Evolutionary conservation across 352 stramenopile species (phyloP).

Genomic region (Peronospora farinosa): DNA sequence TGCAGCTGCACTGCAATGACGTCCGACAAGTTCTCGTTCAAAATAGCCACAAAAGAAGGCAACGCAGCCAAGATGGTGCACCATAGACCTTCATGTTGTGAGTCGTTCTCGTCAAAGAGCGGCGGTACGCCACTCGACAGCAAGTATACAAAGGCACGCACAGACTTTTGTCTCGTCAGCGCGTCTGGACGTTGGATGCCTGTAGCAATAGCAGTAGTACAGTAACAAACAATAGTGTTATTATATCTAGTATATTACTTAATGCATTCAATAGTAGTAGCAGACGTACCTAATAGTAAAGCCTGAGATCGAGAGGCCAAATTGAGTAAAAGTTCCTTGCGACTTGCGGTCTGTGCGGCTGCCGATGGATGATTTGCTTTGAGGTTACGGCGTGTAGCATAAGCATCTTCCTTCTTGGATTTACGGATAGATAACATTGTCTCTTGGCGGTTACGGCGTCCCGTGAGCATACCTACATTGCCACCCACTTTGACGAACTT

Average conservation of each 20-base stretch:
- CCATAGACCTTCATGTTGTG: slow-evolving; percentile 78
- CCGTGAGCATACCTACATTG: slow-evolving; percentile 64
- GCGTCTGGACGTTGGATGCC: slow-evolving; percentile 76
- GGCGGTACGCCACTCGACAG: slow-evolving; percentile 79
- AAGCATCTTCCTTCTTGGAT: slow-evolving; percentile 85
- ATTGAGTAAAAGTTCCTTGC: slow-evolving; percentile 72
- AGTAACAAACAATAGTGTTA: not conserved
- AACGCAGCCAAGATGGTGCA: slow-evolving; percentile 73
- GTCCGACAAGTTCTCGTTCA: slow-evolving; percentile 63
- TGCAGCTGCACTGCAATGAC: slow-evolving; percentile 66
- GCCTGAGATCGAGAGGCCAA: slow-evolving; percentile 72
- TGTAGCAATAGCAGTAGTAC: slow-evolving; percentile 8
- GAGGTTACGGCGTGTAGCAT: slow-evolving; percentile 79
- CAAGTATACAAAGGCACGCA: slow-evolving; percentile 84
- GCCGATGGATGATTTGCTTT: slow-evolving; percentile 64
- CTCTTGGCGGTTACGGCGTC: slow-evolving; percentile 77
- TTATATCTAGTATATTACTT: not conserved
- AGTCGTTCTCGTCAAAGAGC: slow-evolving; percentile 78
- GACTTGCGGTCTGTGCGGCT: slow-evolving; percentile 37
- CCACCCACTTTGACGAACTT: slow-evolving; percentile 74
- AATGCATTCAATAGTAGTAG: not conserved
- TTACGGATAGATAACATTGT: slow-evolving; percentile 85
- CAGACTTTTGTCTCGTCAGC: slow-evolving; percentile 70
- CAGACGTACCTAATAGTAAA: slow-evolving; percentile 46
- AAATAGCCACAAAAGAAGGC: slow-evolving; percentile 70